Base-by-base conservation (phyloP, 495 filamentous ascomycete genomes). In the Peziza echinospora region DNA sequence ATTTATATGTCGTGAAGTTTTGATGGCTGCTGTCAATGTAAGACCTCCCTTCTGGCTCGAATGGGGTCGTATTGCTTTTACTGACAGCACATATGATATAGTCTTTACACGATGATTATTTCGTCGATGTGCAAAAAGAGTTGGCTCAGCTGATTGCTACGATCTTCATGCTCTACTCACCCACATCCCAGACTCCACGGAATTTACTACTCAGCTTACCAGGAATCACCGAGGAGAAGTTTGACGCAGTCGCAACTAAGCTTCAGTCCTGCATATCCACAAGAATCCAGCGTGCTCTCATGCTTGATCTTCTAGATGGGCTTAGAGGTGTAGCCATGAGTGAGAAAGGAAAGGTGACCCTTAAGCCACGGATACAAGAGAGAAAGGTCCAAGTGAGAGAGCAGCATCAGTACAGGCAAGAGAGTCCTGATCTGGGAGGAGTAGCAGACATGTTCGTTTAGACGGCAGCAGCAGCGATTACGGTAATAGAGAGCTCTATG, bases 41-140 rank as follows among this genome's bases (percentile, higher is more conserved):
- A 49, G 82, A 87, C 3, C 68, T 91, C 21, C 80, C 78, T 64
- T 76, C n/a, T 17, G 41, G 5, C 10, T 23, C n/a, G 10, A 42
- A 9, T 11, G n/a, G 4, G 16, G 11, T 43, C 5, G n/a, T 21
- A 28, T 47, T 26, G 45, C 43, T 46, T 28, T 0, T 81, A 77
- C 50, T 37, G 19, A 37, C 6, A 37, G 30, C 4, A 2, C 13
- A 7, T 17, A 11, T 37, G 1, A 82, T 92, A 61, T 79, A 83
- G 19, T 87, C 82, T 11, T 71, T 99, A 24, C 78, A 96, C 61
- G 89, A 96, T 47, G 74, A 84, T 0, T 94, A 96, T 58, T 96
- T 96, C 53, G 86, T 93, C 34, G 89, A 99, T 48, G 73, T 86
- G 56, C 89, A 99, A 55, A 91, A 84, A 60, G 89, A 96, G 26